phyloP scores from a whole-genome alignment of 306 rosid species.

The Casuarina equisetifolia region DNA sequence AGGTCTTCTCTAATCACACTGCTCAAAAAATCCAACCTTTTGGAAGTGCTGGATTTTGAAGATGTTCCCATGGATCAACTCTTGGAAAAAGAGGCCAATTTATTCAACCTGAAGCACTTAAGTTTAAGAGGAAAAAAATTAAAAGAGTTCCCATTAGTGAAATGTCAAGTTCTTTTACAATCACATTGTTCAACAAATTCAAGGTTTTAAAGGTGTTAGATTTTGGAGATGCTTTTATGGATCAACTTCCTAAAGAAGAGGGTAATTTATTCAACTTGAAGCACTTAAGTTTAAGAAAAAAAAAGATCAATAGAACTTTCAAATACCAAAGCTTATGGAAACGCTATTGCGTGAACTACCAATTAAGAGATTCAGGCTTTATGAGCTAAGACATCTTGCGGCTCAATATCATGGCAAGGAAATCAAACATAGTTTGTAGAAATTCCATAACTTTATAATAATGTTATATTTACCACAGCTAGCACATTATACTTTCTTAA shows the following conservation, averaged over 20 bases:
- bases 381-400: constrained; percentile 6
- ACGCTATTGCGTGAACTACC: neutral
- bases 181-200: neutral
- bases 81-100: no score
- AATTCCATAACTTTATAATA: no score
- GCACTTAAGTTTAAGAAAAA: constrained; percentile 7
- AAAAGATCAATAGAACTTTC: neutral
- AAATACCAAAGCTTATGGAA: constrained; percentile 1
- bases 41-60: no score
- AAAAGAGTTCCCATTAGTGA: neutral
- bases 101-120: no score
- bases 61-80: no score
- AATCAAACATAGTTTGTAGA: neutral
- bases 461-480: no score
- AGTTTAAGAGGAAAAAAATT: no score
- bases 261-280: constrained; percentile 1
- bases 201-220: constrained; percentile 8
- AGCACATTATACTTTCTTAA: no score
- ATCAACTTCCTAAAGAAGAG: neutral
- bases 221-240: constrained; percentile 5
- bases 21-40: no score
- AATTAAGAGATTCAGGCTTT: neutral
- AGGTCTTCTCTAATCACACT: no score
- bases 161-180: neutral
- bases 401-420: neutral